Evolutionary conservation across 768 basidiomycete species (phyloP).

Genomic region (Gautieria morchelliformis): DNA sequence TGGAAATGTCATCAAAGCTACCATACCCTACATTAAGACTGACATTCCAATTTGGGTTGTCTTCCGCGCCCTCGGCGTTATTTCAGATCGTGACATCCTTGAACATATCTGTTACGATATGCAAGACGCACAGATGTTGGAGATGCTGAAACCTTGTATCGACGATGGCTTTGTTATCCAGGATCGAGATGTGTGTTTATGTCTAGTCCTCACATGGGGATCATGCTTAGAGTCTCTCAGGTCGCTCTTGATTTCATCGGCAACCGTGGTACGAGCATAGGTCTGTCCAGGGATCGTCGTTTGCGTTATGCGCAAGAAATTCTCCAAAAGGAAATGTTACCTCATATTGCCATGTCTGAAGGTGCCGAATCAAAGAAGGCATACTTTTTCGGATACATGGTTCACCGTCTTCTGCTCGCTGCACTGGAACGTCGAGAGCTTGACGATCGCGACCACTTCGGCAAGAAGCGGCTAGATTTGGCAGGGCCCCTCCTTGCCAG

Average conservation of each 20-base stretch:
- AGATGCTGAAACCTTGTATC: constrained; percentile 97
- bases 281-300: constrained; percentile 84
- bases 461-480: constrained; percentile 93
- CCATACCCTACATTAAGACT: constrained; percentile 95
- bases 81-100: constrained; percentile 94
- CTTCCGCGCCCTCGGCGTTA: constrained; percentile 94
- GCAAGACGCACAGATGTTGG: constrained; percentile 92
- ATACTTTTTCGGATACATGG: constrained; percentile 99
- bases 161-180: constrained; percentile 98
- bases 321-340: constrained; percentile 96
- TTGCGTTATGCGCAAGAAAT: constrained; percentile 97
- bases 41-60: constrained; percentile 99
- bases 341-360: constrained; percentile 92
- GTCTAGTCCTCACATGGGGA: constrained; percentile 9
- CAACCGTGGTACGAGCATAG: constrained; percentile 91
- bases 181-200: constrained; percentile 68
- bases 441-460: constrained; percentile 99
- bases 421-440: constrained; percentile 90
- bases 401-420: constrained; percentile 88
- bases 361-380: constrained; percentile 98
- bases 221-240: constrained; percentile 19
- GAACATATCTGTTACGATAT: constrained; percentile 98
- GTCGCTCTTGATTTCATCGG: constrained; percentile 94
- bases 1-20: constrained; percentile 92
- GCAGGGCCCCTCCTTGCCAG: constrained; percentile 96